Conservation (phyloP, 768 basidiomycete genomes). For the Lyophyllum shimeji region DNA sequence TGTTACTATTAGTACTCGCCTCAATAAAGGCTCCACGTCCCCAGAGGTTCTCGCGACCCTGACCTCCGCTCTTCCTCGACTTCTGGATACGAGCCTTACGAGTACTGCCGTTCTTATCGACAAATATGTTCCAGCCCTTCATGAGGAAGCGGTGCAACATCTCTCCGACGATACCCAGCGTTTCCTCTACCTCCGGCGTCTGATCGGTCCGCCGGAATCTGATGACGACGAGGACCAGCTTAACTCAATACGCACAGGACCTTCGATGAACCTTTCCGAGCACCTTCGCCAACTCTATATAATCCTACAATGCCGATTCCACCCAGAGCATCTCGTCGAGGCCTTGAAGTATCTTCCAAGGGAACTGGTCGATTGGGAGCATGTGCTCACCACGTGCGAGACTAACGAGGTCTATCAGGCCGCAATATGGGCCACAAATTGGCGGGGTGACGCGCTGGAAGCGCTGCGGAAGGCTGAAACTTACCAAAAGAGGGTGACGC, state of each 20-base stretch:
- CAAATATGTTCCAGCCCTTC: slow-evolving; percentile 61
- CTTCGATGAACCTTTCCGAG: slow-evolving; percentile 47
- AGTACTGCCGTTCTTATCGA: slow-evolving; percentile 77
- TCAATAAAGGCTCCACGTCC: slow-evolving; percentile 53
- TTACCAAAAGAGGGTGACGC: slow-evolving; percentile 54
- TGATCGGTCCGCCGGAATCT: slow-evolving; percentile 56
- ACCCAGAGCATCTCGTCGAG: slow-evolving; percentile 61
- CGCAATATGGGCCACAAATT: slow-evolving; percentile 78
- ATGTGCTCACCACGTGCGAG: slow-evolving; percentile 66
- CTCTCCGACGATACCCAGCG: slow-evolving; percentile 51
- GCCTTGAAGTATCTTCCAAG: slow-evolving; percentile 56
- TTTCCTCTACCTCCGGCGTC: slow-evolving; percentile 73
- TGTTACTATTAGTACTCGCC: slow-evolving; percentile 43
- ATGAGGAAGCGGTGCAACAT: slow-evolving; percentile 56
- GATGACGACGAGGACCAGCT: slow-evolving; percentile 40
- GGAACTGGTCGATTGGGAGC: slow-evolving; percentile 53
- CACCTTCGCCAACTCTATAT: slow-evolving; percentile 64
- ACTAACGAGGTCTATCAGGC: slow-evolving; percentile 65
- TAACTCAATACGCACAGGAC: slow-evolving; percentile 22
- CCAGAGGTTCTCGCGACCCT: slow-evolving; percentile 54
- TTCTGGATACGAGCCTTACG: slow-evolving; percentile 60
- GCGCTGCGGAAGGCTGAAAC: slow-evolving; percentile 68
- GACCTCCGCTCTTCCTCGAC: slow-evolving; percentile 56
- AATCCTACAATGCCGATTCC: slow-evolving; percentile 68
- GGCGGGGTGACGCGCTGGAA: slow-evolving; percentile 56